Percentiles rank a stretch among this genome's conserved stretches.
phyloP scores from a whole-genome alignment of 2,329 filamentous ascomycete genomes.

The Chalara sp. region DNA sequence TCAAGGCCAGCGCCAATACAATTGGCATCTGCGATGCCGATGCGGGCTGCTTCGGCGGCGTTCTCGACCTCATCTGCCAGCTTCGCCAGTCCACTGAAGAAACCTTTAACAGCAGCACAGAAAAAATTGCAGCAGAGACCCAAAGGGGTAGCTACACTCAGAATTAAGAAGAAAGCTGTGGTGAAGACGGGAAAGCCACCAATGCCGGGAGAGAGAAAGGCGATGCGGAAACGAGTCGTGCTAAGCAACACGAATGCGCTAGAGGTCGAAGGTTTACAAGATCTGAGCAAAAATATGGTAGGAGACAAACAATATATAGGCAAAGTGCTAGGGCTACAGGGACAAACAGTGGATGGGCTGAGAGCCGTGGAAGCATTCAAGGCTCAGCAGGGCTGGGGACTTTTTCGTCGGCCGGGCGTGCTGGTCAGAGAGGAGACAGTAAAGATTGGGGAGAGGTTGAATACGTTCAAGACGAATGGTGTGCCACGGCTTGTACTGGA shows the following conservation, averaged over 20 bases:
- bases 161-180: slow-evolving; percentile 42
- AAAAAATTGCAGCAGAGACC: neutral
- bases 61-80: slow-evolving; percentile 23
- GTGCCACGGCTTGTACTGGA: slow-evolving; percentile 60
- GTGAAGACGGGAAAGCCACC: slow-evolving; percentile 43
- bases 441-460: slow-evolving; percentile 58
- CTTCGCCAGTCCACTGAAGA: slow-evolving; percentile 5
- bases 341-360: slow-evolving; percentile 68
- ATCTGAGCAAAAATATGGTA: slow-evolving; percentile 50
- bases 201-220: slow-evolving; percentile 74
- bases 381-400: slow-evolving; percentile 75
- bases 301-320: slow-evolving; percentile 41
- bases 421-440: slow-evolving; percentile 75
- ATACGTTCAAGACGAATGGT: slow-evolving; percentile 45
- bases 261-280: slow-evolving; percentile 60
- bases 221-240: slow-evolving; percentile 79
- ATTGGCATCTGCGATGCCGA: slow-evolving; percentile 33
- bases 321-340: slow-evolving; percentile 62
- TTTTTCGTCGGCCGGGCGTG: slow-evolving; percentile 77
- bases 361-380: slow-evolving; percentile 87
- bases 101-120: slow-evolving; percentile 1
- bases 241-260: slow-evolving; percentile 93
- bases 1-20: slow-evolving; percentile 37
- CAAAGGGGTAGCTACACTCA: slow-evolving; percentile 16
- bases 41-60: slow-evolving; percentile 14